phyloP scores from a whole-genome alignment of 306 rosid species.

The Prunus mume region DNA sequence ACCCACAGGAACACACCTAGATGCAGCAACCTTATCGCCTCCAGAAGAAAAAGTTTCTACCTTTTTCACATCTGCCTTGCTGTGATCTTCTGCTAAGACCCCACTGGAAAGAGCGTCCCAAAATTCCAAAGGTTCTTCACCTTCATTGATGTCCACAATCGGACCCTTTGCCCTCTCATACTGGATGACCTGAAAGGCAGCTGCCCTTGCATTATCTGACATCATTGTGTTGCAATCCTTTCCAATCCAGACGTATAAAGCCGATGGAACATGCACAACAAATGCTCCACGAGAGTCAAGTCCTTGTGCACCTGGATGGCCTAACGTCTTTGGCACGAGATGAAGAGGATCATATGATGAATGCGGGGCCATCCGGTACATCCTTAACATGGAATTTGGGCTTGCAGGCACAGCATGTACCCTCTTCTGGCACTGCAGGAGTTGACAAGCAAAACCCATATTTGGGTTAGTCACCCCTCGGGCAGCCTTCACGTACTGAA shows the following conservation, averaged over 20 bases:
- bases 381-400: constrained; percentile 74
- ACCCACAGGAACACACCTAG: constrained; percentile 11
- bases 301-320: constrained; percentile 48
- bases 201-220: constrained; percentile 56
- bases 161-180: constrained; percentile 76
- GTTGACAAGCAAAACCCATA: constrained; percentile 90
- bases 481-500: constrained; percentile 85
- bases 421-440: constrained; percentile 89
- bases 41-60: constrained; percentile 21
- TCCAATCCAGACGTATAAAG: constrained; percentile 83
- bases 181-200: constrained; percentile 72
- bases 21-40: constrained; percentile 31
- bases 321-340: constrained; percentile 73
- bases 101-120: constrained; percentile 68
- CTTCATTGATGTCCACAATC: constrained; percentile 46
- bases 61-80: constrained; percentile 28
- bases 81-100: constrained; percentile 32
- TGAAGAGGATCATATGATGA: constrained; percentile 91
- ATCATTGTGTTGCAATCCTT: constrained; percentile 46
- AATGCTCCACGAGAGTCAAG: constrained; percentile 97
- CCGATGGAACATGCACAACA: constrained; percentile 73
- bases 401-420: constrained; percentile 83
- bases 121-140: constrained; percentile 69
- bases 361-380: constrained; percentile 94
- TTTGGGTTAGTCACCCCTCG: constrained; percentile 91